These are phyloP conservation scores for Clitoria ternatea DNA, from an alignment of 306 rosid genomes.

Conservation along the genomic window DNA sequence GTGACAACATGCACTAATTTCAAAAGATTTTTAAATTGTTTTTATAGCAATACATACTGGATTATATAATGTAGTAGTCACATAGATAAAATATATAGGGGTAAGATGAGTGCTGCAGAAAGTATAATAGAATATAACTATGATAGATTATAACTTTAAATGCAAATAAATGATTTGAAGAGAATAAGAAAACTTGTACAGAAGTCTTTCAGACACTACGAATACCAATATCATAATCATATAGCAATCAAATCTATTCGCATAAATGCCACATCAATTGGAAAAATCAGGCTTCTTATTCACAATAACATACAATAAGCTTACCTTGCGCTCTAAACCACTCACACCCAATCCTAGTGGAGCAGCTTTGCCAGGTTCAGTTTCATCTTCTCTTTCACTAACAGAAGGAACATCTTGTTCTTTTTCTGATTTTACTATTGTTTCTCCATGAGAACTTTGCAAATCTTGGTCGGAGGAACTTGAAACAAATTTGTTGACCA, in stretches of 20 bases:
- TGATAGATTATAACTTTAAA: background rate
- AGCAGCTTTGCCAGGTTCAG: constrained; percentile 52
- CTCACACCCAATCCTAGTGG: constrained; percentile 88
- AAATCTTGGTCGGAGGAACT: constrained; percentile 41
- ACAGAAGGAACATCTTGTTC: constrained; percentile 33
- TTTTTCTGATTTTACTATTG: constrained; percentile 30
- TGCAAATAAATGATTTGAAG: constrained; percentile 8
- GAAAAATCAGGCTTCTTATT: constrained; percentile 9
- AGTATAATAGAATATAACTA: background rate
- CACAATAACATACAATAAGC: constrained; percentile 16
- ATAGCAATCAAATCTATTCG: background rate
- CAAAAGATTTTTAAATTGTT: background rate
- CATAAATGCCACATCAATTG: background rate
- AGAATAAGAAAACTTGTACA: background rate
- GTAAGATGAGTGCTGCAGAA: background rate
- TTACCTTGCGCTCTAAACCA: constrained; percentile 81
- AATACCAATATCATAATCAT: constrained; percentile 5
- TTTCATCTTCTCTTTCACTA: constrained; percentile 36
- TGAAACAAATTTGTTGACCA: constrained; percentile 43
- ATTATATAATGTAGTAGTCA: background rate
- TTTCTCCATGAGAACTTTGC: constrained; percentile 46
- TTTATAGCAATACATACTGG: background rate
- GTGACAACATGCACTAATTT: background rate
- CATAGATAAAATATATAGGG: background rate
- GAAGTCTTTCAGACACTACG: background rate